phyloP scores from a whole-genome alignment of 495 filamentous ascomycete genomes.

The Xylaria acuta region DNA sequence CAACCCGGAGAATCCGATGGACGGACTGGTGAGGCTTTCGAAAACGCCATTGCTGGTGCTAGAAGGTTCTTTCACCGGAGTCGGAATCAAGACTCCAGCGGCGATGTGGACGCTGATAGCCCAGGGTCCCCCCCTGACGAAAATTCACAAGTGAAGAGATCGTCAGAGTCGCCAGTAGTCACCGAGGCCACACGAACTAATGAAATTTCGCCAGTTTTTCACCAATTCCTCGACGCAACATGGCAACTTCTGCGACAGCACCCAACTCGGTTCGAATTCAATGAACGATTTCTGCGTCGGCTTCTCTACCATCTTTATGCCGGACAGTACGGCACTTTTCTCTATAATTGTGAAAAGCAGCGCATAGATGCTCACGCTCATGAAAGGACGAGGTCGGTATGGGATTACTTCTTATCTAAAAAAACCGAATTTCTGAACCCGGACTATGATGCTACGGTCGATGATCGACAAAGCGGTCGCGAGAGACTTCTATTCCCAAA shows the following conservation, averaged over 20 bases:
- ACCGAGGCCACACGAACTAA: constrained; percentile 64
- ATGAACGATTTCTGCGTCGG: constrained; percentile 89
- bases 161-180: constrained; percentile 30
- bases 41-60: constrained; percentile 85
- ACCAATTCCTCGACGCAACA: constrained; percentile 95
- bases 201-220: constrained; percentile 95
- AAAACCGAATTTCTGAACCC: constrained; percentile 80
- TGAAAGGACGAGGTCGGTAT: constrained; percentile 84
- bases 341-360: constrained; percentile 94
- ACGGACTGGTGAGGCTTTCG: constrained; percentile 76
- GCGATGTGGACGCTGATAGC: constrained; percentile 48
- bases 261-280: constrained; percentile 94
- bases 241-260: constrained; percentile 90
- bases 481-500: constrained; percentile 87
- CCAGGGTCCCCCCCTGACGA: constrained; percentile 36
- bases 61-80: constrained; percentile 89
- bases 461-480: constrained; percentile 76
- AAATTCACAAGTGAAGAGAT: constrained; percentile 35
- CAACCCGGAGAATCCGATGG: constrained; percentile 62
- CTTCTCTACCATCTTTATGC: constrained; percentile 94
- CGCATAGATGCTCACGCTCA: constrained; percentile 74
- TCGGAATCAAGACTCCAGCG: constrained; percentile 65
- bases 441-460: constrained; percentile 75
- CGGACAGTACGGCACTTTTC: constrained; percentile 96
- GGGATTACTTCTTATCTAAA: constrained; percentile 90